These are phyloP conservation scores for Cercospora zeae-maydis DNA, from an alignment of 2,329 filamentous ascomycete genomes.

Conservation along the genomic window DNA sequence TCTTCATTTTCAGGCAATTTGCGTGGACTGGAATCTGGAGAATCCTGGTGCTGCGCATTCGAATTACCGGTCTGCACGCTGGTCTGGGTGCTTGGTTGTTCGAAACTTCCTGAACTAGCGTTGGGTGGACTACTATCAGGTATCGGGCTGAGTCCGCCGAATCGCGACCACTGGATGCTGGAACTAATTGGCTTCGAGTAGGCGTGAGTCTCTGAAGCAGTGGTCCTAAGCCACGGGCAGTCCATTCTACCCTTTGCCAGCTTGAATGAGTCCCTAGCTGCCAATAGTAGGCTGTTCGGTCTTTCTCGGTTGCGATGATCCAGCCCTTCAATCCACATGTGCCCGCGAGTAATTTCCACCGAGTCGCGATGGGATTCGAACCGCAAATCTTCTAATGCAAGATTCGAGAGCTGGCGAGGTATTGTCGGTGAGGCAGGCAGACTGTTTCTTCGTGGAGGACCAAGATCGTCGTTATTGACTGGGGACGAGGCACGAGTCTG, in stretches of 20 bases:
- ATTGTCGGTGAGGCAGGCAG: constrained; percentile 21
- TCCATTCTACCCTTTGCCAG: constrained; percentile 30
- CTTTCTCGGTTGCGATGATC: constrained; percentile 13
- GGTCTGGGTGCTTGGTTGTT: not conserved
- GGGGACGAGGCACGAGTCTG: constrained; percentile 9
- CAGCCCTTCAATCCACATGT: constrained; percentile 20
- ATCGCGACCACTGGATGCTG: constrained; percentile 16
- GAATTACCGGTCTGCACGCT: not conserved
- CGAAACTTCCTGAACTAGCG: constrained; percentile 3
- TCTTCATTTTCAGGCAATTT: not conserved
- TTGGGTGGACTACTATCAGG: constrained; percentile 33
- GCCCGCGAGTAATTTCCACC: constrained; percentile 29
- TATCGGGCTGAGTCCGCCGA: constrained; percentile 31
- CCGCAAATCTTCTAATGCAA: constrained; percentile 24
- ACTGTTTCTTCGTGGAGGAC: constrained; percentile 18
- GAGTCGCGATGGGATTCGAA: constrained; percentile 32
- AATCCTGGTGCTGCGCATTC: not conserved
- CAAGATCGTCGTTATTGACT: not conserved
- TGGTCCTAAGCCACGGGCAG: constrained; percentile 17
- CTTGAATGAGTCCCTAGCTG: constrained; percentile 30
- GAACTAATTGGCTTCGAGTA: not conserved
- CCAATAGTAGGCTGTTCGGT: constrained; percentile 22
- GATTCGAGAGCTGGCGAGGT: constrained; percentile 21
- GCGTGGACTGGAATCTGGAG: not conserved
- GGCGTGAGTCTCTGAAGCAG: not conserved